Conservation (phyloP, 352 stramenopile species). For the Phytopythium montanum region DNA sequence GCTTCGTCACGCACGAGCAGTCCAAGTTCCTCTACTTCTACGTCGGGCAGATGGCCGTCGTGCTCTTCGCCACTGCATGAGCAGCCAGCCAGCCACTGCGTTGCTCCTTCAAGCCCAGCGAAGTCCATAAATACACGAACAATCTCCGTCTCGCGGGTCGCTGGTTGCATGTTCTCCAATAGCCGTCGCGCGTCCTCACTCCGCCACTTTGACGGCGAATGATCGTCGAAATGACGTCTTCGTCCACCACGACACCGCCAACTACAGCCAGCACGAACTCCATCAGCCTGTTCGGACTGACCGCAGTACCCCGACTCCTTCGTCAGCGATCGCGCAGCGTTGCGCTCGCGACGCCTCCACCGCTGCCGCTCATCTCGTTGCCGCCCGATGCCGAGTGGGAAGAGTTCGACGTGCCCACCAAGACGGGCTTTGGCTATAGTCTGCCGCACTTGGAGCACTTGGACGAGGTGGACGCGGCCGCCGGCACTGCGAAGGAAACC, state of each 20-base stretch:
- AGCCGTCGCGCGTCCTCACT: neutral
- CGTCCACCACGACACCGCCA: neutral
- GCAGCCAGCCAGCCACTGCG: constrained; percentile 11
- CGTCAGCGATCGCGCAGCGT: constrained; percentile 43
- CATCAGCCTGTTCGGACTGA: neutral
- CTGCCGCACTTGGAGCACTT: constrained; percentile 41
- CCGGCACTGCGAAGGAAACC: constrained; percentile 15
- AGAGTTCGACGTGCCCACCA: constrained; percentile 56
- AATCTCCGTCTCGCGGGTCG: neutral
- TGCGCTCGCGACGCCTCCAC: constrained; percentile 40
- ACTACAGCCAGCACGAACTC: neutral
- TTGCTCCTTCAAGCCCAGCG: neutral
- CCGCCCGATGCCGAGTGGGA: constrained; percentile 63
- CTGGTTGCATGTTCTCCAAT: neutral
- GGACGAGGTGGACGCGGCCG: constrained; percentile 37
- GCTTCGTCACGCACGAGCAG: constrained; percentile 93
- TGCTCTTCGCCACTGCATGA: constrained; percentile 79
- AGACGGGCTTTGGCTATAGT: constrained; percentile 52
- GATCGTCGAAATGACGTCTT: neutral
- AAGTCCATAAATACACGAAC: neutral
- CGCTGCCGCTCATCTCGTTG: constrained; percentile 61
- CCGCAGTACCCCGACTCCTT: constrained; percentile 11
- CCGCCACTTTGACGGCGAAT: neutral
- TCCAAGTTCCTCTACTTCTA: constrained; percentile 97
- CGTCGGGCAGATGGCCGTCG: constrained; percentile 93